phyloP scores from a whole-genome alignment of 805 yeast species.

The Pichia rugopelliculosa region DNA sequence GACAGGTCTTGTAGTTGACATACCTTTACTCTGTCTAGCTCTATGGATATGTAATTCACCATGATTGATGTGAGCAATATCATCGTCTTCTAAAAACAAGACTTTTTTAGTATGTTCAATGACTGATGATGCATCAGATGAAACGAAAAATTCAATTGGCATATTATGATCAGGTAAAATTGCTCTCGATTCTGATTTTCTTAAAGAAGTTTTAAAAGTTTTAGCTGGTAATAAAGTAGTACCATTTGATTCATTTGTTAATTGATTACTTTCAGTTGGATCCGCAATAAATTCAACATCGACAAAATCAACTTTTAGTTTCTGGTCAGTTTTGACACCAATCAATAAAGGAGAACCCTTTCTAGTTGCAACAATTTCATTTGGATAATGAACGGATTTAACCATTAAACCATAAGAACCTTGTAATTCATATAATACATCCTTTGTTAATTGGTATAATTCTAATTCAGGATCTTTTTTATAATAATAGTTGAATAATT shows the following conservation, averaged over 20 bases:
- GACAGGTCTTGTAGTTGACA: constrained; percentile 90
- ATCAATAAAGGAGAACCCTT: constrained; percentile 96
- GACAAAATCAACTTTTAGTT: constrained; percentile 94
- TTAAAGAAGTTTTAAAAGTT: constrained; percentile 16
- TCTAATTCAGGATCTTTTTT: constrained; percentile 74
- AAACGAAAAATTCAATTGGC: constrained; percentile 91
- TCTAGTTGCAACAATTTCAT: constrained; percentile 94
- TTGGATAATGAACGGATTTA: constrained; percentile 86
- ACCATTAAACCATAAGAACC: constrained; percentile 97
- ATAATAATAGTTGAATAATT: constrained; percentile 83
- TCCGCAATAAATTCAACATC: constrained; percentile 92
- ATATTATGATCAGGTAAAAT: constrained; percentile 86
- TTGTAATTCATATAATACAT: constrained; percentile 85
- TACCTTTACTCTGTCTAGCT: constrained; percentile 79
- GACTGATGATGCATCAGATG: constrained; percentile 96
- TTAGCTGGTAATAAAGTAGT: constrained; percentile 13
- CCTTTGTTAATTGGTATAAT: constrained; percentile 87
- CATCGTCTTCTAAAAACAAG: constrained; percentile 93
- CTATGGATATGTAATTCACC: constrained; percentile 99
- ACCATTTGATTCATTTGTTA: constrained; percentile 25
- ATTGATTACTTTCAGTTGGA: constrained; percentile 14
- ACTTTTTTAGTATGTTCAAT: constrained; percentile 96
- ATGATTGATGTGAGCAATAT: constrained; percentile 94
- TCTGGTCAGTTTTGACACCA: constrained; percentile 94
- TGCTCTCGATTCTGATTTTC: constrained; percentile 71